Conservation (phyloP, 306 rosid species). For the Acmispon strigosus region DNA sequence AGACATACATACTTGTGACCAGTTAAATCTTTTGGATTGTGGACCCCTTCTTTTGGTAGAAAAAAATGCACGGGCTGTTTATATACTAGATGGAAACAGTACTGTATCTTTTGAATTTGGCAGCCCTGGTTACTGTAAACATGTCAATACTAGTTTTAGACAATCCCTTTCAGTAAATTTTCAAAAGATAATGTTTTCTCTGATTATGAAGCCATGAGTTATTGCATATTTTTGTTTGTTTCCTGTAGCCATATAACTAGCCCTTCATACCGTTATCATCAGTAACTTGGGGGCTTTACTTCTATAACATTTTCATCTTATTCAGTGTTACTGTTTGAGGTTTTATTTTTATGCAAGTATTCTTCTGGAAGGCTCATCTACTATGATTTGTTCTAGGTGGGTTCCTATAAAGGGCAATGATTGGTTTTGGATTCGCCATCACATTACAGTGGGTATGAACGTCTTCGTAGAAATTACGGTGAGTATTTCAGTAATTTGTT, state of each 20-base stretch:
- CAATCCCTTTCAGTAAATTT: background rate
- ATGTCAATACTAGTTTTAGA: background rate
- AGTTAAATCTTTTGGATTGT: background rate
- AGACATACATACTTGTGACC: background rate
- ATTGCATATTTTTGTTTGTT: slow-evolving; percentile 6
- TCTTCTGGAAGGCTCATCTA: slow-evolving; percentile 25
- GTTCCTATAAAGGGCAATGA: slow-evolving; percentile 90
- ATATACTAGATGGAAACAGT: slow-evolving; percentile 8
- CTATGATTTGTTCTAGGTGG: slow-evolving; percentile 62
- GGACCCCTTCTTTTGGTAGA: background rate
- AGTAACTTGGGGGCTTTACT: slow-evolving; percentile 6
- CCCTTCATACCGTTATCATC: slow-evolving; percentile 1
- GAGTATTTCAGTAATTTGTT: slow-evolving; percentile 33
- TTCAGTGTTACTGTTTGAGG: slow-evolving; percentile 13
- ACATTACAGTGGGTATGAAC: slow-evolving; percentile 84
- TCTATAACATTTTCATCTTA: slow-evolving; percentile 9
- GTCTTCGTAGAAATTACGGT: slow-evolving; percentile 88
- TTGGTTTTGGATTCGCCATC: slow-evolving; percentile 99
- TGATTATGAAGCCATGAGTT: background rate
- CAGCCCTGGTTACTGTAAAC: background rate
- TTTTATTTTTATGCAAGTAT: slow-evolving; percentile 11
- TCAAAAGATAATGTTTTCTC: background rate
- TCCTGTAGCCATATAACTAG: background rate
- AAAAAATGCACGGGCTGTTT: background rate
- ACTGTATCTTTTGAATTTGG: background rate